A percentile compares a stretch with the other conserved stretches of the same genome.
Evolutionary conservation across 129 eudicot species (phyloP).

Genomic region (Centaurea solstitialis): DNA sequence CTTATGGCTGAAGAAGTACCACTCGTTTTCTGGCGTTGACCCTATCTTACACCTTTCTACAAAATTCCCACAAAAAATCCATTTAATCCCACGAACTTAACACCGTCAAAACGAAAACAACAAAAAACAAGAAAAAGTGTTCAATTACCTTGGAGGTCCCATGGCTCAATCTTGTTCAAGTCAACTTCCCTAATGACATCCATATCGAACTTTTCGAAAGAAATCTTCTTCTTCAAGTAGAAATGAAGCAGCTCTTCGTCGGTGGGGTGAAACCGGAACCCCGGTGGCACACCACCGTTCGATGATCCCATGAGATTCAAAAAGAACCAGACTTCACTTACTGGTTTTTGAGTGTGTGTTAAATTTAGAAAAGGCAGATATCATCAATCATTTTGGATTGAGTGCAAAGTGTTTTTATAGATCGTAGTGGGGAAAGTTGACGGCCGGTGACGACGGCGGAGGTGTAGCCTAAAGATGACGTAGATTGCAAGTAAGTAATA

Average conservation of each 20-base stretch:
- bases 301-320: slow-evolving; percentile 49
- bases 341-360: neutral
- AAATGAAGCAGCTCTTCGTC: slow-evolving; percentile 93
- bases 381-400: slow-evolving; percentile 27
- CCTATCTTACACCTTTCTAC: slow-evolving; percentile 90
- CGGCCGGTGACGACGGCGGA: slow-evolving; percentile 90
- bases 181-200: slow-evolving; percentile 92
- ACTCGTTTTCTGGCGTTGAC: slow-evolving; percentile 85
- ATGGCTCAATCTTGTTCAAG: slow-evolving; percentile 91
- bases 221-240: slow-evolving; percentile 84
- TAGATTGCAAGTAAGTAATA: slow-evolving; percentile 45
- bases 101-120: neutral
- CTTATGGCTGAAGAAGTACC: slow-evolving; percentile 99
- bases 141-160: slow-evolving; percentile 89
- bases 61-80: neutral
- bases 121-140: neutral
- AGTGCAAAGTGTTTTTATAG: slow-evolving; percentile 32
- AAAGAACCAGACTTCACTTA: slow-evolving; percentile 10
- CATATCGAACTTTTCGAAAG: slow-evolving; percentile 86
- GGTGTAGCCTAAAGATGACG: slow-evolving; percentile 70
- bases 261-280: slow-evolving; percentile 94
- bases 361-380: neutral
- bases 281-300: slow-evolving; percentile 88
- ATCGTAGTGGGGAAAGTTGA: slow-evolving; percentile 47
- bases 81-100: neutral